Conservation (phyloP, 805 yeast genomes). For the Saturnispora kantuleensis region DNA sequence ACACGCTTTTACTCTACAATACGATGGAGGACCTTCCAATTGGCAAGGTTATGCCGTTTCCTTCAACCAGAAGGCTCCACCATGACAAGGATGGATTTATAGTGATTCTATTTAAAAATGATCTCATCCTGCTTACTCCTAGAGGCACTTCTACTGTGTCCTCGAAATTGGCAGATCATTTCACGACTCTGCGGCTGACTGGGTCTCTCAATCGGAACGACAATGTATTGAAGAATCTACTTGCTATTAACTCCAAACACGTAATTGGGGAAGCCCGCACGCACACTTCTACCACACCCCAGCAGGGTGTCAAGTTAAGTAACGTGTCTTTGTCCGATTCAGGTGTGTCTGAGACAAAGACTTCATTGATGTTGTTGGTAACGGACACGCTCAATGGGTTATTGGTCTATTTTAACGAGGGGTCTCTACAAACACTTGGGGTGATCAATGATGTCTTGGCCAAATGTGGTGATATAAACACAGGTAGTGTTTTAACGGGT, state of each 20-base stretch:
- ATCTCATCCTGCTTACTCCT: slow-evolving; percentile 9
- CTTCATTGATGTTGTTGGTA: slow-evolving; percentile 8
- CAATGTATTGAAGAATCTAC: slow-evolving; percentile 8
- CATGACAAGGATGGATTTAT: slow-evolving; percentile 14
- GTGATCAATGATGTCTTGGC: slow-evolving; percentile 8
- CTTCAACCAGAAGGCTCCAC: slow-evolving; percentile 6
- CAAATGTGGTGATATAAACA: slow-evolving; percentile 4
- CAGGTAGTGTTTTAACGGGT: slow-evolving; percentile 1
- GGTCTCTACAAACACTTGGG: slow-evolving; percentile 5
- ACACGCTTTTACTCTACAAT: background rate
- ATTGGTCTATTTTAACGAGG: slow-evolving; percentile 8
- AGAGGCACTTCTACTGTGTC: slow-evolving; percentile 1
- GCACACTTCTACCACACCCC: background rate
- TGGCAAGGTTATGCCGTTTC: slow-evolving; percentile 3
- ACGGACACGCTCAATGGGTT: slow-evolving; percentile 14
- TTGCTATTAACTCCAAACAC: slow-evolving; percentile 7
- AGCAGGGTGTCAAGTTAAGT: slow-evolving; percentile 2
- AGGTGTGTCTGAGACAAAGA: slow-evolving; percentile 9
- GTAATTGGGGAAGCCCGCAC: slow-evolving; percentile 10
- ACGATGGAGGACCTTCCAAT: slow-evolving; percentile 9
- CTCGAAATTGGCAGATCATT: slow-evolving; percentile 8
- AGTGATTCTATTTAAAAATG: slow-evolving; percentile 8
- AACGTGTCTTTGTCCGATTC: slow-evolving; percentile 12
- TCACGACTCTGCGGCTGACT: slow-evolving; percentile 5
- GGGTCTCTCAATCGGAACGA: slow-evolving; percentile 9